Conservation (phyloP, 2,329 filamentous ascomycete genomes). For the Diaporthe humulicola region DNA sequence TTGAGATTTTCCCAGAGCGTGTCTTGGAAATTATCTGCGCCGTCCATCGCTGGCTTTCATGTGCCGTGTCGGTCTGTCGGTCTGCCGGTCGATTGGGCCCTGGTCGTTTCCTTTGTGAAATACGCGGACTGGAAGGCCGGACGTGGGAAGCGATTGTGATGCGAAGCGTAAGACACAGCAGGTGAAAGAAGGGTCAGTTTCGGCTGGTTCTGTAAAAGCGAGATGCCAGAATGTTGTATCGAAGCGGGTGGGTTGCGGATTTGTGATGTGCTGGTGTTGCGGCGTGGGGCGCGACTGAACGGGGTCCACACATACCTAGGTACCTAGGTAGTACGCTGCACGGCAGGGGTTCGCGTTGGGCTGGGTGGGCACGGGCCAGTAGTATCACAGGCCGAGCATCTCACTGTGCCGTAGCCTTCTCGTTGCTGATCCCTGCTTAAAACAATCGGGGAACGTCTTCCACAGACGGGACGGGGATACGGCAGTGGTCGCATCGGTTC, state of each 20-base stretch:
- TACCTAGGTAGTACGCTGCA: too few species aligned
- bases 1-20: conserved; percentile 36
- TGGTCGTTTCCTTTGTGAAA: background rate
- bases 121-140: background rate
- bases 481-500: background rate
- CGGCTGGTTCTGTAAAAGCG: background rate
- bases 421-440: conserved; percentile 13
- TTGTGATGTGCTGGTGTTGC: conserved; percentile 10
- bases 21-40: conserved; percentile 31
- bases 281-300: conserved; percentile 14
- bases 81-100: background rate
- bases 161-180: background rate
- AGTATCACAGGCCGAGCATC: conserved; percentile 4
- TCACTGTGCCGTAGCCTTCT: background rate
- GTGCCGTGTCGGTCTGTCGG: background rate
- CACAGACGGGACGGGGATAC: background rate
- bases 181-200: background rate
- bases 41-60: conserved; percentile 33
- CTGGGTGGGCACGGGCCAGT: background rate
- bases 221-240: background rate
- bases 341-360: conserved; percentile 6
- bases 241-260: background rate
- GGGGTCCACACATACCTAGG: too few species aligned
- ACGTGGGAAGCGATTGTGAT: background rate
- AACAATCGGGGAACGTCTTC: background rate